Evolutionary conservation across 2,329 filamentous ascomycete genomes (phyloP), one percentile per base, ranked within the genome.

Genomic region (Nannizzia gypsea): DNA sequence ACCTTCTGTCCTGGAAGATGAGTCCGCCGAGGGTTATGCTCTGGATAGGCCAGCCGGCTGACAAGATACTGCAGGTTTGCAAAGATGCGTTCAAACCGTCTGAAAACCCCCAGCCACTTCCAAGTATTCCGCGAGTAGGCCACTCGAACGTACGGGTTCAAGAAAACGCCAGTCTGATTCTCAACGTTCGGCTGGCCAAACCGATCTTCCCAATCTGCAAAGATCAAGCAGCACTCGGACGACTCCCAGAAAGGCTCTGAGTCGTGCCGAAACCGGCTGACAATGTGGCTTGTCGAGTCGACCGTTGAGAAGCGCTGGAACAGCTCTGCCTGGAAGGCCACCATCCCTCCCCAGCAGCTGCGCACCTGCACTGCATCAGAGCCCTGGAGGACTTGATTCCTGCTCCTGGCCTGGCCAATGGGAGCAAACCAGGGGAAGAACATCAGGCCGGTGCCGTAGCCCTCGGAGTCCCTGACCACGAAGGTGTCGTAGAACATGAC

Each of bases 281-380:
- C 50, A 31, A 34, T 26, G 5, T 34, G 28, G 26, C 44, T 50
- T 26, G 44, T 50, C 20, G 44, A 50, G 22, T 50, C 44, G 3
- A 20, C 20, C 44, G 44, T 26, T 50, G 44, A 50, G 22, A 28
- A 50, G 13, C 13, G 11, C 22, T 50, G 44, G 22, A 62, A 60
- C 13, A 38, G 8, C 22, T 24, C 20, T 34, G 61, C 61, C n/a
- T 62, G 55, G 56, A 62, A 62, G 1, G 58, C 55, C 6, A 28
- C 58, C 61, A 62, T 60, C 5, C 61, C 61, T n/a, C 61, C 61
- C 61, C 61, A 62, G 38, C 61, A 62, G 34, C 61, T 62, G 15
- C 57, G 58, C n/a, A 60, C 61, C 17, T 55, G 55, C 3, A 62
- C 61, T 4, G 61, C 61, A 26, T 62, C 61, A 17, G 40, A 42